Evolutionary conservation across 2,329 filamentous ascomycete genomes (phyloP).

Genomic region (Phialocephala sp.): DNA sequence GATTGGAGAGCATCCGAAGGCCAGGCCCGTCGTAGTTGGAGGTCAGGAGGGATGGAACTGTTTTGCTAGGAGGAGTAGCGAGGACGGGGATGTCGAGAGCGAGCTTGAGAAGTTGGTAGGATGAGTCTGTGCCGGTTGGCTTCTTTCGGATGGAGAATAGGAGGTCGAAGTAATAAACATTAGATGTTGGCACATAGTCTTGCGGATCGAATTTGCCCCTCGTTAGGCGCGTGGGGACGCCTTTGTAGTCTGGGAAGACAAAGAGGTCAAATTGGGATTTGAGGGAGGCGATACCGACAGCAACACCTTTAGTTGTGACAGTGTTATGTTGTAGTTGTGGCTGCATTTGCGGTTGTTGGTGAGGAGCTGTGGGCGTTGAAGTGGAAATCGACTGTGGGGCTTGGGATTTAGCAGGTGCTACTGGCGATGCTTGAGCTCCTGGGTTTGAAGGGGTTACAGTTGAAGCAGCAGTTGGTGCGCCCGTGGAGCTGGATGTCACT

Average conservation of each 20-base stretch:
- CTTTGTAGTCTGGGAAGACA: conserved; percentile 14
- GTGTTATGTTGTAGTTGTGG: neutral
- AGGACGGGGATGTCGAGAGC: conserved; percentile 19
- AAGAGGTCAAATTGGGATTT: conserved; percentile 17
- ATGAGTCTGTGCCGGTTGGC: neutral
- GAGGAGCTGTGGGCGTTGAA: conserved; percentile 5
- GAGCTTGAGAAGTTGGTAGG: conserved; percentile 13
- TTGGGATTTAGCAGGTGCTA: no score
- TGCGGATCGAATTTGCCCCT: conserved; percentile 4
- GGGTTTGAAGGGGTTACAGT: no score
- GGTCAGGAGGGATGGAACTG: conserved; percentile 10
- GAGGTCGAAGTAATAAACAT: conserved; percentile 17
- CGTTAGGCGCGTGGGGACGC: conserved; percentile 1
- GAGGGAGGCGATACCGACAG: neutral
- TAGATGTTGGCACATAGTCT: conserved; percentile 17
- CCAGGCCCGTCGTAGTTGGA: conserved; percentile 7
- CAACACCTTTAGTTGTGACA: neutral
- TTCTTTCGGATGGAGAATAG: conserved; percentile 16
- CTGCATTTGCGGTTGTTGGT: neutral
- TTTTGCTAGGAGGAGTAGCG: neutral
- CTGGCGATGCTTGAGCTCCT: no score
- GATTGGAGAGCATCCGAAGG: neutral
- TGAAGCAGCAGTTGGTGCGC: no score
- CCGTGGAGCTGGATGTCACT: no score
- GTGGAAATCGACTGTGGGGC: no score